Conservation (phyloP, 352 stramenopile genomes). For the Phytopythium ostracodes region DNA sequence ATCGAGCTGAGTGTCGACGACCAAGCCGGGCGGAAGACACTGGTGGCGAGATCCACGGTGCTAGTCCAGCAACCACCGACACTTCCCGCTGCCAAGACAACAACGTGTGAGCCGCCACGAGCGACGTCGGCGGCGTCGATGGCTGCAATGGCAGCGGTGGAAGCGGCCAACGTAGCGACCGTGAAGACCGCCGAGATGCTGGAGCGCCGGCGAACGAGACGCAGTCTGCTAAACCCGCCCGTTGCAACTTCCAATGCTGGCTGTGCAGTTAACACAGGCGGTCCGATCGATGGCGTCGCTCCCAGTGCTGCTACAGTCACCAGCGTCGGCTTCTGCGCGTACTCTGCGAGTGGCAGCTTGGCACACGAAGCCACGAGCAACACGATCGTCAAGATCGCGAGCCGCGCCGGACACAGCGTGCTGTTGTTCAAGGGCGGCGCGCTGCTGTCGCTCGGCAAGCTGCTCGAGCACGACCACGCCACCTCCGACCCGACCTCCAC, state of each 20-base stretch:
- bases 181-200: constrained; percentile 15
- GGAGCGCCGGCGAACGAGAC: constrained; percentile 14
- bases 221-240: neutral
- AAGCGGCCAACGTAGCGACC: constrained; percentile 23
- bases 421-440: constrained; percentile 44
- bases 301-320: neutral
- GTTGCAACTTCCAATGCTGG: neutral
- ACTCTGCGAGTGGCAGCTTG: constrained; percentile 3
- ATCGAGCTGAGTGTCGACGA: constrained; percentile 18
- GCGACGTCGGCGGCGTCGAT: constrained; percentile 12
- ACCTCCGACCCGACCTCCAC: constrained; percentile 7
- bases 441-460: constrained; percentile 28
- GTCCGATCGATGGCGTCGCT: neutral
- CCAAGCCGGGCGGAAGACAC: constrained; percentile 6
- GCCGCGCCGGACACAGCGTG: constrained; percentile 35
- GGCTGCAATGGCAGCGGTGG: constrained; percentile 23
- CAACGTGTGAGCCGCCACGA: neutral
- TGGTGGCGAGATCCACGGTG: constrained; percentile 30
- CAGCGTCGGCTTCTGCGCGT: neutral
- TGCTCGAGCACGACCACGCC: constrained; percentile 6
- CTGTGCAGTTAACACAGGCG: neutral
- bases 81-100: constrained; percentile 4
- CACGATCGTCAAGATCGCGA: constrained; percentile 35
- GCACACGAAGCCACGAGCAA: constrained; percentile 16
- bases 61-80: constrained; percentile 6